Percentiles rank a stretch among this genome's conserved stretches.
Evolutionary conservation across 2,329 filamentous ascomycete species (phyloP).

Genomic region (Pleurostoma richardsiae): DNA sequence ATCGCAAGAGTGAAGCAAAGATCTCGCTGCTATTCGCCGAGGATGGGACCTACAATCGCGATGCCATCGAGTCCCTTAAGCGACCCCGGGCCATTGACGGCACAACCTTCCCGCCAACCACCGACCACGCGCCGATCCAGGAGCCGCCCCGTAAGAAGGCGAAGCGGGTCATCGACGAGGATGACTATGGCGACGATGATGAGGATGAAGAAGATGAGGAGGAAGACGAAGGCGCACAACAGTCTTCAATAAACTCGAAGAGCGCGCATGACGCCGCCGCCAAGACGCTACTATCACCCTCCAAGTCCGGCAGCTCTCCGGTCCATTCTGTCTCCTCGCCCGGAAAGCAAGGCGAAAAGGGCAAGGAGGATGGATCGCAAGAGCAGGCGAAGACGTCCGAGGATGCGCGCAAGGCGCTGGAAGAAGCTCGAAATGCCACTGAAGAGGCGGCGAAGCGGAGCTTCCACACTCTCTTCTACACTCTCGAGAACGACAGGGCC

Average conservation of each 20-base stretch:
- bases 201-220: constrained; percentile 69
- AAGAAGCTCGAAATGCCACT: constrained; percentile 85
- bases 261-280: constrained; percentile 43
- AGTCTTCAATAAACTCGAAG: constrained; percentile 47
- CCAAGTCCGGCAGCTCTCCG: constrained; percentile 64
- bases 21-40: constrained; percentile 70
- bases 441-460: constrained; percentile 85
- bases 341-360: constrained; percentile 50
- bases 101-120: constrained; percentile 46
- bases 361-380: constrained; percentile 44
- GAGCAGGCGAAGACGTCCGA: constrained; percentile 67
- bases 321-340: constrained; percentile 58
- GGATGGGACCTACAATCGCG: constrained; percentile 46
- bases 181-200: constrained; percentile 82
- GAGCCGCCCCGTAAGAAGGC: constrained; percentile 68
- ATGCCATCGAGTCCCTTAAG: constrained; percentile 48
- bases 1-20: constrained; percentile 70
- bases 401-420: constrained; percentile 86
- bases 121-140: constrained; percentile 52
- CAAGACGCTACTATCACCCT: constrained; percentile 60
- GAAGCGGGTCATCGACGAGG: constrained; percentile 74
- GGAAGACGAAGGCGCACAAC: constrained; percentile 47
- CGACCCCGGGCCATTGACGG: constrained; percentile 27
- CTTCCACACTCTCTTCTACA: constrained; percentile 93
- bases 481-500: constrained; percentile 87